A percentile compares a stretch with the other conserved stretches of the same genome.
These are phyloP conservation scores for Periconia digitata DNA, from an alignment of 2,329 filamentous ascomycete genomes.

Conservation along the genomic window DNA sequence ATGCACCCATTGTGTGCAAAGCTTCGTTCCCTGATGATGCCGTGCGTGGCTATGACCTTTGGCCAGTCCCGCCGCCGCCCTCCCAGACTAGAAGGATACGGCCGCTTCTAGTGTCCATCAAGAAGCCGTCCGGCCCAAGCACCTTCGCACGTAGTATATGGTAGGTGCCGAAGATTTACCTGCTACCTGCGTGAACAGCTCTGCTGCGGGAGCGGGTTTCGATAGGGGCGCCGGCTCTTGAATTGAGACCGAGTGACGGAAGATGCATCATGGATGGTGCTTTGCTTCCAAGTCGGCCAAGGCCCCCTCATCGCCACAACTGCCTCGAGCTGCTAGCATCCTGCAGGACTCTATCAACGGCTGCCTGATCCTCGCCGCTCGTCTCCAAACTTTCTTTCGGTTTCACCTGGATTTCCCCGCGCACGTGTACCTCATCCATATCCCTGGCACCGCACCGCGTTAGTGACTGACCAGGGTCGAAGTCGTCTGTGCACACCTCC, in stretches of 20 bases:
- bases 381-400: slow-evolving; percentile 27
- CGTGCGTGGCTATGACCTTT: no score
- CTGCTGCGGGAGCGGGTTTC: no score
- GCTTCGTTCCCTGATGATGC: no score
- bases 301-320: neutral
- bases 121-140: neutral
- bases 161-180: no score
- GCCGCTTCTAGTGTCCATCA: slow-evolving; percentile 5
- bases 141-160: no score
- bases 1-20: no score
- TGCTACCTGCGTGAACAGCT: no score
- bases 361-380: slow-evolving; percentile 11
- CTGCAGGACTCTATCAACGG: slow-evolving; percentile 15
- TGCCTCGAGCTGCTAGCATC: slow-evolving; percentile 2
- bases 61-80: no score
- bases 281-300: neutral
- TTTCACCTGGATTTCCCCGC: slow-evolving; percentile 40
- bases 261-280: neutral
- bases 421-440: slow-evolving; percentile 38
- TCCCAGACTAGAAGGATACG: neutral
- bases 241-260: neutral
- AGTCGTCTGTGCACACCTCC: slow-evolving; percentile 2
- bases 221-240: no score
- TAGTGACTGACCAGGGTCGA: slow-evolving; percentile 15
- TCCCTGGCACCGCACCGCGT: slow-evolving; percentile 29